These are phyloP conservation scores for Capillidium heterosporum DNA, from an alignment of 371 early-diverging fungal species.

Conservation along the genomic window DNA sequence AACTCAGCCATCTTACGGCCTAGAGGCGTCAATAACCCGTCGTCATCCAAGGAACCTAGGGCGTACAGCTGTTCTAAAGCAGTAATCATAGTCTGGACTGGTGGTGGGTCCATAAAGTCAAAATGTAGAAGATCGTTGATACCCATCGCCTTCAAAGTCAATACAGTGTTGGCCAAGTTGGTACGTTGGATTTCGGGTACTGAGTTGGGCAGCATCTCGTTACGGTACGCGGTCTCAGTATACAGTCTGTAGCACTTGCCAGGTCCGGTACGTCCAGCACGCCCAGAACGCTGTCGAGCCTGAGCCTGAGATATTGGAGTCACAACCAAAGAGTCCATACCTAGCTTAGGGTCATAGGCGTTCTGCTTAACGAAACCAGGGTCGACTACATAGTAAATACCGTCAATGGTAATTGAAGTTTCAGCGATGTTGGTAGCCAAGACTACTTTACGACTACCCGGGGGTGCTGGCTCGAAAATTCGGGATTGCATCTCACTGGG, in stretches of 20 bases:
- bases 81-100: constrained; percentile 40
- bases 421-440: constrained; percentile 97
- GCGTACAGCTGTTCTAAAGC: constrained; percentile 81
- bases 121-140: constrained; percentile 82
- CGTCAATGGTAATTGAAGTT: constrained; percentile 95
- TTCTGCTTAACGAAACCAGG: constrained; percentile 94
- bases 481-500: constrained; percentile 82
- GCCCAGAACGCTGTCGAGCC: constrained; percentile 92
- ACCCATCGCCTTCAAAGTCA: constrained; percentile 80
- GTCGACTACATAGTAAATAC: constrained; percentile 95
- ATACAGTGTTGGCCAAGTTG: constrained; percentile 74
- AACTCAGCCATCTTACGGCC: constrained; percentile 84
- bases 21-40: constrained; percentile 61
- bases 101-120: constrained; percentile 93
- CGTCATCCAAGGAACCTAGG: constrained; percentile 76
- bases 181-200: constrained; percentile 91
- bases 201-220: constrained; percentile 63
- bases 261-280: constrained; percentile 80
- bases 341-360: constrained; percentile 85
- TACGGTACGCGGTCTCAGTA: constrained; percentile 65
- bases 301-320: constrained; percentile 87
- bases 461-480: constrained; percentile 81
- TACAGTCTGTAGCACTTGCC: constrained; percentile 94
- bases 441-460: constrained; percentile 77
- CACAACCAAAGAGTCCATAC: constrained; percentile 77